A percentile compares a stretch with the other conserved stretches of the same genome.
These are phyloP conservation scores for Fusarium bulbicola DNA, from an alignment of 2,329 filamentous ascomycete genomes.

Conservation along the genomic window DNA sequence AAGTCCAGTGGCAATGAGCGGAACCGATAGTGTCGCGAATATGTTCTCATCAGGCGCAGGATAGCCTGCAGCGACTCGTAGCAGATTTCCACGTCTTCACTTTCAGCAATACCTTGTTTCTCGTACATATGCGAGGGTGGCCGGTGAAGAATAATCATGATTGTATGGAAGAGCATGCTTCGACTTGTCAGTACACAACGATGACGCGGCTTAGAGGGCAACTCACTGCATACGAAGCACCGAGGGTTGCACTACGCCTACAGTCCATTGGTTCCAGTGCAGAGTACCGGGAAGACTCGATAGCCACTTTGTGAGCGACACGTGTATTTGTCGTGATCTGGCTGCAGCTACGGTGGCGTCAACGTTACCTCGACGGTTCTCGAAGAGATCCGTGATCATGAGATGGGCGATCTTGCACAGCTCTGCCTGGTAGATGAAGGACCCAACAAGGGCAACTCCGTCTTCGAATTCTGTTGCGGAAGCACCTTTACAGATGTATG, in stretches of 20 bases:
- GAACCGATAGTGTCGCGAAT: constrained; percentile 55
- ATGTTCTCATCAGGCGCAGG: constrained; percentile 55
- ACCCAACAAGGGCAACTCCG: constrained; percentile 53
- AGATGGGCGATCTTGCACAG: constrained; percentile 59
- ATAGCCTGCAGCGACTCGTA: constrained; percentile 59
- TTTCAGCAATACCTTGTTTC: constrained; percentile 50
- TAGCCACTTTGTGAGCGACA: constrained; percentile 57
- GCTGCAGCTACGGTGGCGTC: constrained; percentile 53
- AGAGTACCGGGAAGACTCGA: constrained; percentile 55
- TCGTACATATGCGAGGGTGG: constrained; percentile 56
- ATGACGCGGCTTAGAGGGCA: background rate
- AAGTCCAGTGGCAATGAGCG: constrained; percentile 57
- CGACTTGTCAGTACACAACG: constrained; percentile 23
- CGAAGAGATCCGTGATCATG: constrained; percentile 61
- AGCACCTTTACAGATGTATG: constrained; percentile 55
- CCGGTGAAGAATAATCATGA: constrained; percentile 61
- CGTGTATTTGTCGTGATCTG: constrained; percentile 56
- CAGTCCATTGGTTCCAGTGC: constrained; percentile 62
- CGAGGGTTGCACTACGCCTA: constrained; percentile 55
- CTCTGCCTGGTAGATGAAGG: constrained; percentile 58
- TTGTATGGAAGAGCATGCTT: constrained; percentile 59
- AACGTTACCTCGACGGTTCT: constrained; percentile 55
- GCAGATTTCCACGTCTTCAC: constrained; percentile 59
- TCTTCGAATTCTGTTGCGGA: constrained; percentile 59
- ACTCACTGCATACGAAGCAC: constrained; percentile 58